A percentile compares a stretch with the other conserved stretches of the same genome.
phyloP scores from a whole-genome alignment of 495 filamentous ascomycete genomes.

The Penicillium tannophilum region DNA sequence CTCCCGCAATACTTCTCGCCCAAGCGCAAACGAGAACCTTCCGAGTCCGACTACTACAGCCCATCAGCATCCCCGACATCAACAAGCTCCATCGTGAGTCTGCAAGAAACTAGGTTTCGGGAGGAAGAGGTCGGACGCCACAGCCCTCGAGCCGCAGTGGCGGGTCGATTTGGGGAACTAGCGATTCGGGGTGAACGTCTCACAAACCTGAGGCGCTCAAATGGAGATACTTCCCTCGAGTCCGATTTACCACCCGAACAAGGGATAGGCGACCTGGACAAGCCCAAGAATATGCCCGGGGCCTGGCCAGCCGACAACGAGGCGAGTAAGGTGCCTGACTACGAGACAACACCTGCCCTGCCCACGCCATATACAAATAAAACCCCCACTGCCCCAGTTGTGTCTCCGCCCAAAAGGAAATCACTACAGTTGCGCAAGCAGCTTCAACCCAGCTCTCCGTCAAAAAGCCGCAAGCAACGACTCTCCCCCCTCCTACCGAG shows the following conservation, averaged over 20 bases:
- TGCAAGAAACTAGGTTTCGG: constrained; percentile 37
- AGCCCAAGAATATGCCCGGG: constrained; percentile 25
- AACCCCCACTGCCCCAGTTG: not conserved
- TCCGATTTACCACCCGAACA: constrained; percentile 9
- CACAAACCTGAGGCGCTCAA: constrained; percentile 29
- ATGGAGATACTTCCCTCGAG: constrained; percentile 15
- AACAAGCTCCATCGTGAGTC: constrained; percentile 33
- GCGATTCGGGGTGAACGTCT: constrained; percentile 53
- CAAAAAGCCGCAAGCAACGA: constrained; percentile 34
- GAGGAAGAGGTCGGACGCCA: constrained; percentile 41
- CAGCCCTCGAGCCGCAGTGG: constrained; percentile 67
- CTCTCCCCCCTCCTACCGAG: constrained; percentile 53
- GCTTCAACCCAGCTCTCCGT: constrained; percentile 23
- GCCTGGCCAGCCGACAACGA: constrained; percentile 14
- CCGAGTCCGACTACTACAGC: constrained; percentile 38
- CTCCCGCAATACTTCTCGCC: constrained; percentile 36
- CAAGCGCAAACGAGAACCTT: constrained; percentile 45
- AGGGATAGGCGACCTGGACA: constrained; percentile 16
- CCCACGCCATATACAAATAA: not conserved
- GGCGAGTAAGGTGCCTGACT: constrained; percentile 7
- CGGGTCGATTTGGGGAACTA: constrained; percentile 63
- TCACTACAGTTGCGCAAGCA: constrained; percentile 30
- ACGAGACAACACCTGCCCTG: not conserved
- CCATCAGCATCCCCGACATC: constrained; percentile 44
- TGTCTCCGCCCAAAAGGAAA: constrained; percentile 25